Conservation (phyloP, 306 rosid species). For the Sechiopsis laciniata region DNA sequence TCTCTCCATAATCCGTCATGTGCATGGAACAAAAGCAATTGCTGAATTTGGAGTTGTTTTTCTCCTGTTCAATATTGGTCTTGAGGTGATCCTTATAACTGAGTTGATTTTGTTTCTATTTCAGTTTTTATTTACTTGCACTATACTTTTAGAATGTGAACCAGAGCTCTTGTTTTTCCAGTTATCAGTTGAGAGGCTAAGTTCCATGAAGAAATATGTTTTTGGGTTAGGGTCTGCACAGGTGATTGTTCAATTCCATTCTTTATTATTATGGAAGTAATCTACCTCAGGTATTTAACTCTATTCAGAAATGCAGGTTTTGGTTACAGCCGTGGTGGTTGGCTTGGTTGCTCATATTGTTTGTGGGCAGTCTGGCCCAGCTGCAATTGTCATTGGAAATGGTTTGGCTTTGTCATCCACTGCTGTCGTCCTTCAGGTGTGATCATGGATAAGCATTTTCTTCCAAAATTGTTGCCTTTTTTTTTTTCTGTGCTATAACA, state of each 20-base stretch:
- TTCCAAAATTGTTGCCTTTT: background rate
- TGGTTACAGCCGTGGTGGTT: constrained; percentile 71
- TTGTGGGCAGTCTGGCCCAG: constrained; percentile 83
- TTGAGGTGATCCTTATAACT: constrained; percentile 60
- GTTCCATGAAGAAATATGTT: constrained; percentile 99
- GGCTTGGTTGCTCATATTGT: constrained; percentile 76
- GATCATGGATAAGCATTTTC: constrained; percentile 7
- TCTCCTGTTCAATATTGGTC: constrained; percentile 92
- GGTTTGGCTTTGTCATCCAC: constrained; percentile 97
- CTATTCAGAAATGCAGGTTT: constrained; percentile 61
- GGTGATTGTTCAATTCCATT: constrained; percentile 51
- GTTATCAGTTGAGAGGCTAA: constrained; percentile 99
- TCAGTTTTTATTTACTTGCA: constrained; percentile 22
- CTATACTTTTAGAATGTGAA: constrained; percentile 28
- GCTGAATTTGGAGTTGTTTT: constrained; percentile 99
- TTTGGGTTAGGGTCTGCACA: constrained; percentile 97
- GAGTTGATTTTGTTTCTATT: constrained; percentile 27
- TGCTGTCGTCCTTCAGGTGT: constrained; percentile 96
- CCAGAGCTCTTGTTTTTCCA: constrained; percentile 36
- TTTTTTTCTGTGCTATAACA: background rate
- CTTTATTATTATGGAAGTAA: constrained; percentile 11
- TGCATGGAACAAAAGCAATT: constrained; percentile 94
- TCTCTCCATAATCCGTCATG: constrained; percentile 88
- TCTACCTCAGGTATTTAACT: constrained; percentile 31
- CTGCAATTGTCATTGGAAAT: constrained; percentile 96